phyloP scores from a whole-genome alignment of 176 grass and related monocot species.

The Paspalum notatum region DNA sequence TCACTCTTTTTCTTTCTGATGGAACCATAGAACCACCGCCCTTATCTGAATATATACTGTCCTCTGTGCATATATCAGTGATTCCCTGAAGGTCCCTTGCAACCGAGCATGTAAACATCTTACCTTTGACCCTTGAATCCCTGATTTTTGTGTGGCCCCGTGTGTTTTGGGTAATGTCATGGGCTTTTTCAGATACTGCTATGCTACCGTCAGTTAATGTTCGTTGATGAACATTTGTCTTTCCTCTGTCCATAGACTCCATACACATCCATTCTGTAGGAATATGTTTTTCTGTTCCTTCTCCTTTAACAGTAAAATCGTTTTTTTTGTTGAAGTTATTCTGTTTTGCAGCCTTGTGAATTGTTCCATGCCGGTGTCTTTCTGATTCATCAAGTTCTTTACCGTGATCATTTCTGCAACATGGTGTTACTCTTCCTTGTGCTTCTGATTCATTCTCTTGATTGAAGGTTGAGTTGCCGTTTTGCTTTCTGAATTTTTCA shows the following conservation, averaged over 20 bases:
- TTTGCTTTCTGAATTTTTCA: conserved; percentile 26
- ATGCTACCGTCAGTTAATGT: conserved; percentile 35
- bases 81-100: conserved; percentile 8
- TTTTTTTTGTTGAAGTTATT: conserved; percentile 1
- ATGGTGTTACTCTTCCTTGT: conserved; percentile 2
- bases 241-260: neutral
- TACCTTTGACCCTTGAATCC: conserved; percentile 17
- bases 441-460: conserved; percentile 26
- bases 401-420: neutral
- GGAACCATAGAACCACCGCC: conserved; percentile 24
- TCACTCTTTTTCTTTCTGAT: conserved; percentile 59
- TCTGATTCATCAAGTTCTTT: conserved; percentile 5
- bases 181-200: conserved; percentile 20
- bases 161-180: neutral
- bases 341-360: neutral
- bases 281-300: conserved; percentile 17
- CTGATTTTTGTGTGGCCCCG: conserved; percentile 6
- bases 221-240: conserved; percentile 15
- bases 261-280: neutral
- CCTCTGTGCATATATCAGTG: conserved; percentile 24
- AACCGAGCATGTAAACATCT: neutral
- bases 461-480: neutral
- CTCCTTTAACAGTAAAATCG: conserved; percentile 8
- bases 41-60: neutral
- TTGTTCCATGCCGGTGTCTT: neutral